These are phyloP conservation scores for Obelidium mucronatum DNA, from an alignment of 192 early-diverging fungal genomes.

Conservation along the genomic window DNA sequence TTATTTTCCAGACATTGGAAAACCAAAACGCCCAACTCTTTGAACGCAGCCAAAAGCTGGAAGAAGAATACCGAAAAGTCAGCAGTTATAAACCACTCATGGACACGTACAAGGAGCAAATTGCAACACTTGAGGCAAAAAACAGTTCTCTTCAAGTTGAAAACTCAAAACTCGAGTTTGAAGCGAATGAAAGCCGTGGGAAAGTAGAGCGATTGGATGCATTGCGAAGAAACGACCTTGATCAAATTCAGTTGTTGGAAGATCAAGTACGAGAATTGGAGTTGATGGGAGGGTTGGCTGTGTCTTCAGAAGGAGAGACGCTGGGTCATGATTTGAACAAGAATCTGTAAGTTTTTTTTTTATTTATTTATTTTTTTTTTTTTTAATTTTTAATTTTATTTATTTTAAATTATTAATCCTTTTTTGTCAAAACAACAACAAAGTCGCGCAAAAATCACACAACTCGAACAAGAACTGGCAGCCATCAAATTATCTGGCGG, in stretches of 20 bases:
- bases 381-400: no score
- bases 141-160: slow-evolving; percentile 72
- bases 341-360: slow-evolving; percentile 17
- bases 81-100: slow-evolving; percentile 79
- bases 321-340: slow-evolving; percentile 24
- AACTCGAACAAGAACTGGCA: slow-evolving; percentile 70
- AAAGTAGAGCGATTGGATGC: slow-evolving; percentile 70
- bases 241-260: slow-evolving; percentile 80
- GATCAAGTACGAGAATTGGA: slow-evolving; percentile 85
- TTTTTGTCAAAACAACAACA: not conserved
- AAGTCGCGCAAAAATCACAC: slow-evolving; percentile 59
- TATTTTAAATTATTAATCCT: not conserved
- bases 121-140: slow-evolving; percentile 75
- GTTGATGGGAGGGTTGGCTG: slow-evolving; percentile 47
- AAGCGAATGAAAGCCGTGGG: slow-evolving; percentile 63
- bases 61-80: slow-evolving; percentile 89
- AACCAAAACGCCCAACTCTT: slow-evolving; percentile 75
- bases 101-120: slow-evolving; percentile 88
- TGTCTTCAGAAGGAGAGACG: slow-evolving; percentile 5
- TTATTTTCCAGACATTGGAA: slow-evolving; percentile 62
- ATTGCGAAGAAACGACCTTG: slow-evolving; percentile 72
- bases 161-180: slow-evolving; percentile 76
- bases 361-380: no score
- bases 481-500: slow-evolving; percentile 31
- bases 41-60: slow-evolving; percentile 77